Base-by-base conservation (phyloP, 73 alveolate species). In the Paramecium caudatum region DNA sequence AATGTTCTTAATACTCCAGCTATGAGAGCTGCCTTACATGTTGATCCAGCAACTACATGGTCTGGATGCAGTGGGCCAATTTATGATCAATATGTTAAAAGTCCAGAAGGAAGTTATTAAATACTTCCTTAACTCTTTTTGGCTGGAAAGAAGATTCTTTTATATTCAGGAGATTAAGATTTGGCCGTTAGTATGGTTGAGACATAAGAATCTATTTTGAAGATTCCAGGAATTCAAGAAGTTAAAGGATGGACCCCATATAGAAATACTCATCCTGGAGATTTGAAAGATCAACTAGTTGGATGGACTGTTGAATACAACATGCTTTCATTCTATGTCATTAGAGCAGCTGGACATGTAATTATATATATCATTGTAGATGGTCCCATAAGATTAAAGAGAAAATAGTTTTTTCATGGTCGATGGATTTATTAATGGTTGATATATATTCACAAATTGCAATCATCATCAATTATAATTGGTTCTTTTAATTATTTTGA, bases 341-440 rank as follows among this genome's bases (percentile, higher is more conserved):
- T 74, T 1, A 74, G 88, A 74, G 69, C 33, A 36, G 88, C 88
- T 41, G 88, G 88, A 74, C 88, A 74, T 74, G 88, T 74, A 74
- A 65, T 33, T 63, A 12, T 32, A 41, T 8, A 16, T 2, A 15
- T 39, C 10, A 41, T 39, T 10, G 7, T 74, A 74, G 88, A 74
- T 74, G 88, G 88, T 74, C 19, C 88, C 88, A 37, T 74, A 74
- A 74, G 88, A 74, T 19, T 39, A 74, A 74, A 74, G 88, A 16
- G 88, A 74, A 34, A 41, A 37, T 16, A 15, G 69, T 15, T 74
- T 37, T 33, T 41, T 41, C 32, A 74, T 74, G 88, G 10, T 74
- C n/a, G 16, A 74, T 32, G 13, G 19, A 7, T 65, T 65, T 65
- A 65, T 65, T 4, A 33, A 65, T 6, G 49, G 83, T n/a, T n/a